Conservation (phyloP, 2,329 filamentous ascomycete species). For the Colletotrichum sp. region DNA sequence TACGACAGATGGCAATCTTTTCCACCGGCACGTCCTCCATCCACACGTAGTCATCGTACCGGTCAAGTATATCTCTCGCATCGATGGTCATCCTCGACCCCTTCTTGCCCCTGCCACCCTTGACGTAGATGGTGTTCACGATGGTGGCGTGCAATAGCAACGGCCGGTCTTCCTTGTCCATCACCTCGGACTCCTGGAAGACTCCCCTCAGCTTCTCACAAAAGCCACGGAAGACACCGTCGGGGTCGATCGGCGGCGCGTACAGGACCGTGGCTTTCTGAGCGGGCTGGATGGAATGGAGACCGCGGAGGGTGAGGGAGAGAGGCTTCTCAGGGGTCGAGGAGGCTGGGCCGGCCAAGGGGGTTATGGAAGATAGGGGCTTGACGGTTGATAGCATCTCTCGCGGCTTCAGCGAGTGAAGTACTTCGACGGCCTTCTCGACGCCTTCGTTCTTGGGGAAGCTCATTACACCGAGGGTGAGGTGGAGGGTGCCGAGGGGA, state of each 20-base stretch:
- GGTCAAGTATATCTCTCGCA: constrained; percentile 58
- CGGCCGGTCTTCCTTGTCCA: constrained; percentile 64
- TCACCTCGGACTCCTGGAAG: constrained; percentile 62
- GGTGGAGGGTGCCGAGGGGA: constrained; percentile 80
- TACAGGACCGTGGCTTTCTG: constrained; percentile 69
- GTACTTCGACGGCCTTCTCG: constrained; percentile 43
- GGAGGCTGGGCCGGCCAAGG: constrained; percentile 7
- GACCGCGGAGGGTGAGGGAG: constrained; percentile 54
- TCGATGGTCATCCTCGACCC: constrained; percentile 55
- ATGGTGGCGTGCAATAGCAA: constrained; percentile 85
- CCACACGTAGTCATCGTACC: constrained; percentile 73
- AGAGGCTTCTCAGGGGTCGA: constrained; percentile 26
- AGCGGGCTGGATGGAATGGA: constrained; percentile 64
- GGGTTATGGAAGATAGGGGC: constrained; percentile 17
- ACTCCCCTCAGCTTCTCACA: constrained; percentile 56
- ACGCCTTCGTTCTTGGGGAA: constrained; percentile 57
- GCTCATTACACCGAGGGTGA: constrained; percentile 87
- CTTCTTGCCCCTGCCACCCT: constrained; percentile 35
- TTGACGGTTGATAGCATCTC: constrained; percentile 39
- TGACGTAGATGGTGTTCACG: constrained; percentile 83
- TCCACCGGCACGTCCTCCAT: constrained; percentile 71
- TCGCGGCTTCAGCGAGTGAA: constrained; percentile 41
- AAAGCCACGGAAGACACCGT: constrained; percentile 58
- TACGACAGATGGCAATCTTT: constrained; percentile 78
- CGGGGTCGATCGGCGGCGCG: constrained; percentile 60